A percentile compares a stretch with the other conserved stretches of the same genome.
phyloP scores from a whole-genome alignment of 768 basidiomycete species.

The Dentipellis sp. region DNA sequence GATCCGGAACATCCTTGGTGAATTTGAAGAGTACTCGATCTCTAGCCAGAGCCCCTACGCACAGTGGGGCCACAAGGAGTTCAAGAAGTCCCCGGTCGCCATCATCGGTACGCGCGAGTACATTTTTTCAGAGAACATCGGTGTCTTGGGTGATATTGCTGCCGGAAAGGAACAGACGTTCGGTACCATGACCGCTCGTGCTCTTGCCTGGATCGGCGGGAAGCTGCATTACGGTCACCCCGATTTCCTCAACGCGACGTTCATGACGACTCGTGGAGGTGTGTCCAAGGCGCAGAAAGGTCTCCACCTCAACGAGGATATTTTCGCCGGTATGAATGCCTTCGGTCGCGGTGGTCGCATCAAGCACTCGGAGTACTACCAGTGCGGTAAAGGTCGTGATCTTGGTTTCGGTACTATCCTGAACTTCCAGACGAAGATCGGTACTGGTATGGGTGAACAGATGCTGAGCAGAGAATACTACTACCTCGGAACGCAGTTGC shows the following conservation, averaged over 20 bases:
- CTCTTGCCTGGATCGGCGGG: slow-evolving; percentile 94
- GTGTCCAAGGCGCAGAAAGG: slow-evolving; percentile 99
- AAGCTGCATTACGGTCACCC: slow-evolving; percentile 99
- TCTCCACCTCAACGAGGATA: slow-evolving; percentile 97
- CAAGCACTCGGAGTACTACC: slow-evolving; percentile 99
- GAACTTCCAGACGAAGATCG: slow-evolving; percentile 99
- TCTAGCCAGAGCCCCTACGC: slow-evolving; percentile 94
- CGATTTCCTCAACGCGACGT: slow-evolving; percentile 96
- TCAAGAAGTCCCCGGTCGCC: slow-evolving; percentile 83
- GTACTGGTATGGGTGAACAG: slow-evolving; percentile 99
- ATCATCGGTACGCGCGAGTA: slow-evolving; percentile 99
- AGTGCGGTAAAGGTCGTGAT: slow-evolving; percentile 98
- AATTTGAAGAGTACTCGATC: slow-evolving; percentile 91
- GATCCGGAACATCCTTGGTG: slow-evolving; percentile 94
- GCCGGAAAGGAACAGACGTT: slow-evolving; percentile 99
- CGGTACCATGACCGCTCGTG: slow-evolving; percentile 95
- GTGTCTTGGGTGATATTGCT: slow-evolving; percentile 96
- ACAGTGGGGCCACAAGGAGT: slow-evolving; percentile 92
- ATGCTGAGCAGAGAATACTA: slow-evolving; percentile 99
- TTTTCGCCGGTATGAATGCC: slow-evolving; percentile 99
- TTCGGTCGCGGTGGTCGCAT: slow-evolving; percentile 97
- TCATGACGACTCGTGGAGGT: slow-evolving; percentile 98
- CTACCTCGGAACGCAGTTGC: slow-evolving; percentile 95
- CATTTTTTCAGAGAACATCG: slow-evolving; percentile 99
- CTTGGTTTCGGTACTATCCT: slow-evolving; percentile 98